Conservation (phyloP, 257 asterid genomes). For the Solanum pinnatisectum region DNA sequence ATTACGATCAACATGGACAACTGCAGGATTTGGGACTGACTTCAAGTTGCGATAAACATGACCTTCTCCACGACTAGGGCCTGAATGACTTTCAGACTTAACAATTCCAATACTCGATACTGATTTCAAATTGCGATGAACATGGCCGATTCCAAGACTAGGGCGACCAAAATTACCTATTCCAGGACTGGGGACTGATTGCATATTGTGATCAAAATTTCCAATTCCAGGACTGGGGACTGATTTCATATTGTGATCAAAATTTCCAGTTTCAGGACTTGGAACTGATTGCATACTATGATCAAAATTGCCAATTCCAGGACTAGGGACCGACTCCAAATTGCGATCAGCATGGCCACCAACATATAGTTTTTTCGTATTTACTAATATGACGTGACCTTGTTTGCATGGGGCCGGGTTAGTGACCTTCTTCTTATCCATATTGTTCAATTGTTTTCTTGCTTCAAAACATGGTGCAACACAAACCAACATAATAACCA, state of each 20-base stretch:
- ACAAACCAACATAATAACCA: not conserved
- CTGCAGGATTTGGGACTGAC: no score
- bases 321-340: constrained; percentile 6
- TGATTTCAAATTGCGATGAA: not conserved
- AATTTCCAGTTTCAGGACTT: no score
- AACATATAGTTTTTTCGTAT: no score
- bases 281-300: no score
- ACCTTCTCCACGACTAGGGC: not conserved
- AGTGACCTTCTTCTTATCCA: not conserved
- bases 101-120: not conserved
- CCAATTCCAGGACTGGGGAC: no score
- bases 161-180: not conserved
- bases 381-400: not conserved
- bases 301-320: not conserved
- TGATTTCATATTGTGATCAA: no score
- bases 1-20: not conserved
- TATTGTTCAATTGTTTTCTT: not conserved
- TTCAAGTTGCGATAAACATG: no score
- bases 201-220: no score
- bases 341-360: not conserved
- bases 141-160: not conserved
- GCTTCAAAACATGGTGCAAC: not conserved
- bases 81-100: no score
- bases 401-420: not conserved
- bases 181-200: no score